Base-by-base conservation (phyloP, 129 eudicot genomes). In the Saussurea involucrata region DNA sequence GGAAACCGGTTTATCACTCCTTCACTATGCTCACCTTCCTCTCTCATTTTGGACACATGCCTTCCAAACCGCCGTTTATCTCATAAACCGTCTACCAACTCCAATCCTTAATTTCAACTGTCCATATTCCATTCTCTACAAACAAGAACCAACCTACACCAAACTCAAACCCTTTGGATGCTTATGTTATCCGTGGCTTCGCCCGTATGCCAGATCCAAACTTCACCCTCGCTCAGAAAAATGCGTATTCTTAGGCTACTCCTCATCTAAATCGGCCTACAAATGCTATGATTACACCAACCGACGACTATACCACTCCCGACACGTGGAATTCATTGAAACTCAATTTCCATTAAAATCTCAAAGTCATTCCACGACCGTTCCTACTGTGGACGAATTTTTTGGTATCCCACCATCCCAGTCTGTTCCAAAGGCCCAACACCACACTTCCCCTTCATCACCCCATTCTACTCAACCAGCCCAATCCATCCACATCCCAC, bases 271-370 rank as follows among this genome's bases (percentile, higher is more conserved):
- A 37, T 76, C 66, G 10, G 85, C 72, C 28, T 76, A 79, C 63
- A 25, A 69, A n/a, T 84, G 73, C 40, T 42, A 76, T 27, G 82
- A 84, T 36, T 69, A 68, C 13, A 32, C 71, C 13, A 70, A 28
- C 11, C 65, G 44, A 9, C 31, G 37, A 0, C 12, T 66, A 10
- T 76, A 70, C 44, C 70, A 42, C 32, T 76, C 85, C 13, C 34
- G 77, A 10, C 88, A 81, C 24, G 85, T 85, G 32, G 71, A 72
- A 10, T 85, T 85, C 58, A 4, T 85, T 36, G 70, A 85, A 32
- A 36, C 68, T 18, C 4, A 6, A 0, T 83, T 79, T 20, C 53
- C 72, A 34, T 28, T 32, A 0, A 32, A 32, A 32, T 32, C 36
- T 32, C 36, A 32, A 32, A 32, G 36, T 32, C 36, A 32, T 8